A percentile compares a stretch with the other conserved stretches of the same genome.
Conservation (phyloP, 2,329 filamentous ascomycete species). For the Alternaria panax region DNA sequence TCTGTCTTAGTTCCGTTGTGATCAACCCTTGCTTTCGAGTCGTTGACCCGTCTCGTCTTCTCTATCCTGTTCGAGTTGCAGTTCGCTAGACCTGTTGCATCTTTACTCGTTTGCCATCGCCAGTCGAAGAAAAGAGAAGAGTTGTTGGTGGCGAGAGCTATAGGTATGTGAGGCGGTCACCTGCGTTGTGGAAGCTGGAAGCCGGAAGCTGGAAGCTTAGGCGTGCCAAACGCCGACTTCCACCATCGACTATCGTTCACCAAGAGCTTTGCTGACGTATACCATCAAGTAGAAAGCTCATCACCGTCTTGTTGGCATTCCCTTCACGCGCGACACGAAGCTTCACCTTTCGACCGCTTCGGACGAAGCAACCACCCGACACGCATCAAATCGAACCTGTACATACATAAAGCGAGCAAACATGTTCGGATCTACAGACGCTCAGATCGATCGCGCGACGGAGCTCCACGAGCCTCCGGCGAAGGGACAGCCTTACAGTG, state of each 20-base stretch:
- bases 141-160: background rate
- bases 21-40: background rate
- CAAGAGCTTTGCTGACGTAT: slow-evolving; percentile 12
- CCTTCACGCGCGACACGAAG: slow-evolving; percentile 2
- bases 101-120: background rate
- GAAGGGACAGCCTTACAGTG: slow-evolving; percentile 77
- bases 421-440: slow-evolving; percentile 44
- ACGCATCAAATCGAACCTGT: background rate
- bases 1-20: background rate
- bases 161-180: slow-evolving; percentile 5
- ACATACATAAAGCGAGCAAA: slow-evolving; percentile 1
- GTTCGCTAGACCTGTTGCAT: background rate
- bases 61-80: background rate
- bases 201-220: slow-evolving; percentile 13
- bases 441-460: slow-evolving; percentile 41
- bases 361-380: background rate
- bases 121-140: background rate
- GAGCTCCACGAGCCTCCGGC: slow-evolving; percentile 71
- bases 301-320: background rate
- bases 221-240: slow-evolving; percentile 18
- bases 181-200: background rate
- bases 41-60: background rate
- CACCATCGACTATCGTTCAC: background rate
- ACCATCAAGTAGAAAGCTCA: slow-evolving; percentile 5
- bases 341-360: background rate